Evolutionary conservation across 176 grass and related monocot species (phyloP), one percentile per base, ranked within the genome.

Genomic region (Eragrostis nindensis): DNA sequence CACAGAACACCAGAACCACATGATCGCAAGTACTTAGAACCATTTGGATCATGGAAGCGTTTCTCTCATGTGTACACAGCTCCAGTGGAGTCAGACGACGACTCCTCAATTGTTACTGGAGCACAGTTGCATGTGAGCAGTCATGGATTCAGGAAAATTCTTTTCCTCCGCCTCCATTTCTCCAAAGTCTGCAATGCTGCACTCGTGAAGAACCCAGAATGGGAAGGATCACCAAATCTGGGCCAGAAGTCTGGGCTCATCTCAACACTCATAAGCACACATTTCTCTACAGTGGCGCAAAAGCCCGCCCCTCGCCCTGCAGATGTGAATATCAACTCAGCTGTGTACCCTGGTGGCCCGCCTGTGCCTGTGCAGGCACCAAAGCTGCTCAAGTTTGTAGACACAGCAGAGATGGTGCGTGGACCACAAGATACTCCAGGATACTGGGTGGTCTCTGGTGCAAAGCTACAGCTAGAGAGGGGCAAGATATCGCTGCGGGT

Each of bases 401-500:
- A 98, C 59, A 86, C 90, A 14, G 81, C 90, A 1, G 96, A 98
- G 78, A 93, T 98, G 90, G 44, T 76, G 29, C 90, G 96, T 0
- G 96, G 96, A 13, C 96, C 96, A 8, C 96, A 98, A 73, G 92
- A 98, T 30, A 83, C 76, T 30, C 96, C 96, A 0, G 96, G 96
- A 5, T 95, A 98, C 43, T 98, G 96, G 96, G 92, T 91, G 13
- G 92, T 98, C 78, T 98, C 96, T 36, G 92, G 92, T 46, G 96
- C 90, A 11, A 98, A 93, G 79, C 85, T 98, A 27, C 86, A 95
- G 69, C 76, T 98, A 1, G 92, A 95, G 88, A 95, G 92, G 62
- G 88, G 96, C 22, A 98, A 93, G 86, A 95, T 98, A 12, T 98
- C 96, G 0, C 72, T 98, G 44, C 79, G 92, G 48, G 92, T 95